A percentile compares a stretch with the other conserved stretches of the same genome.
phyloP scores from a whole-genome alignment of 306 rosid species.

The Inga leiocalycina region DNA sequence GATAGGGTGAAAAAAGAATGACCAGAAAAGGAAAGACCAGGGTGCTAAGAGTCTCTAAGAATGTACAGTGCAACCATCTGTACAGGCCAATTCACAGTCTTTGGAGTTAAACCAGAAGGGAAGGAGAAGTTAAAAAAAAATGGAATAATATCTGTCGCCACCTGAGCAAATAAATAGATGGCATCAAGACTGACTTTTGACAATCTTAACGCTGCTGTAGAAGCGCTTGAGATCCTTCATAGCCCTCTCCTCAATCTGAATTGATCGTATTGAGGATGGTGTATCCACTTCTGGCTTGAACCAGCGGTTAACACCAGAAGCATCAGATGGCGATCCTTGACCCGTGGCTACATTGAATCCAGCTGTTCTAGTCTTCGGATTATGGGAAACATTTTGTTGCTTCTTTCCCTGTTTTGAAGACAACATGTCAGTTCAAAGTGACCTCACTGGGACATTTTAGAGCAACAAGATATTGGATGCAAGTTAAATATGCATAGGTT shows the following conservation, averaged over 20 bases:
- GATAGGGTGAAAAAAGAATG: conserved; percentile 4
- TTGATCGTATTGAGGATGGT: conserved; percentile 90
- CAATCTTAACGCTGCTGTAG: conserved; percentile 84
- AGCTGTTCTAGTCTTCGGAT: conserved; percentile 78
- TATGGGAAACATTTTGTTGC: conserved; percentile 63
- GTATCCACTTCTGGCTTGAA: conserved; percentile 81
- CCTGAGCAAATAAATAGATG: conserved; percentile 28
- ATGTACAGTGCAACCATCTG: conserved; percentile 51
- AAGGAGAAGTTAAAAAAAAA: background rate
- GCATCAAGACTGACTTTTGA: conserved; percentile 53
- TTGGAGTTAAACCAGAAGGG: background rate
- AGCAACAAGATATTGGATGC: background rate
- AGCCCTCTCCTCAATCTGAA: conserved; percentile 97
- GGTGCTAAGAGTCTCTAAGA: conserved; percentile 30
- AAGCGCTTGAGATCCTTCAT: conserved; percentile 96
- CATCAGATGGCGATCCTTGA: conserved; percentile 84
- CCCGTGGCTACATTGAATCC: conserved; percentile 68
- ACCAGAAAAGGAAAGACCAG: conserved; percentile 14
- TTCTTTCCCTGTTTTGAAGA: conserved; percentile 62
- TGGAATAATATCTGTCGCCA: conserved; percentile 24
- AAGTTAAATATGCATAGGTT: background rate
- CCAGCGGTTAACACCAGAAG: conserved; percentile 80
- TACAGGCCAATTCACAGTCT: conserved; percentile 49
- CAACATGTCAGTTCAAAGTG: conserved; percentile 26
- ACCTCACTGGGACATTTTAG: background rate